Percentiles rank a stretch among this genome's conserved stretches.
These are phyloP conservation scores for Gossypium thurberi DNA, from an alignment of 345 rosid species.

Conservation along the genomic window DNA sequence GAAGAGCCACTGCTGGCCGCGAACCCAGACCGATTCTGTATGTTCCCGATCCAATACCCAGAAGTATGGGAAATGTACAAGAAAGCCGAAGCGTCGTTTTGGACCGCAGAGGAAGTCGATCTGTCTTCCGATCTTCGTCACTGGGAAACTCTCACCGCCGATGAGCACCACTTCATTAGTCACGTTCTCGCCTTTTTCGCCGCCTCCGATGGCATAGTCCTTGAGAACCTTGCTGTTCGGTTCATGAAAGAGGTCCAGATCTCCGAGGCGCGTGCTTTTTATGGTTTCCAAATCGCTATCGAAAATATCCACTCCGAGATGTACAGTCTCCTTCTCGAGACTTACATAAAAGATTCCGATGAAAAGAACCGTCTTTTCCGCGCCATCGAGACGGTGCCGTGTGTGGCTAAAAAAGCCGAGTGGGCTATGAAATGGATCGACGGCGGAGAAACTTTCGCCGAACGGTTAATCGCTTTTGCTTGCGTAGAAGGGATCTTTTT, in stretches of 20 bases:
- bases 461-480: constrained; percentile 74
- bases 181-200: constrained; percentile 98
- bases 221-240: constrained; percentile 78
- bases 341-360: constrained; percentile 69
- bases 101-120: constrained; percentile 99
- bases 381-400: constrained; percentile 62
- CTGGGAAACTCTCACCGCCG: constrained; percentile 68
- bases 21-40: constrained; percentile 76
- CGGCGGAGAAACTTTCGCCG: constrained; percentile 71
- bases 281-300: constrained; percentile 80
- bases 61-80: constrained; percentile 98
- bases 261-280: constrained; percentile 92
- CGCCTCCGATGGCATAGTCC: constrained; percentile 87
- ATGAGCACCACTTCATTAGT: constrained; percentile 73
- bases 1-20: constrained; percentile 83
- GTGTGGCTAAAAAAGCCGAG: constrained; percentile 51
- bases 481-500: constrained; percentile 94
- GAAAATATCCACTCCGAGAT: constrained; percentile 97
- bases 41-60: constrained; percentile 91
- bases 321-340: constrained; percentile 86
- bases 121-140: constrained; percentile 69
- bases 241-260: constrained; percentile 96
- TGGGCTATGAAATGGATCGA: constrained; percentile 81
- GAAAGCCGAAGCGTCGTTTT: constrained; percentile 94
- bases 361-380: constrained; percentile 47